Evolutionary conservation across 108 stramenopile genomes (phyloP).

Genomic region (Seminavis robusta): DNA sequence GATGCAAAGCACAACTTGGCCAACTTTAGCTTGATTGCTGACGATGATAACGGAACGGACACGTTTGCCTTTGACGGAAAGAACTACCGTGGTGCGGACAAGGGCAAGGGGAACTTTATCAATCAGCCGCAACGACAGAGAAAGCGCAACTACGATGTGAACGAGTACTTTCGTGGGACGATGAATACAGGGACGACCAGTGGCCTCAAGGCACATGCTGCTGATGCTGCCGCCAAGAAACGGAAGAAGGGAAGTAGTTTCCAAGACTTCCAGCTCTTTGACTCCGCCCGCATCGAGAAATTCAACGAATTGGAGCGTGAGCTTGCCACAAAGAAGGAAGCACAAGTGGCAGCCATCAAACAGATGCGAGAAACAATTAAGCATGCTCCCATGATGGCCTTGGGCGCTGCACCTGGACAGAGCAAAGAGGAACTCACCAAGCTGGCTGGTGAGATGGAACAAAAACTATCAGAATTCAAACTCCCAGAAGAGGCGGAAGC

Average conservation of each 20-base stretch:
- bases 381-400: slow-evolving; percentile 20
- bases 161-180: no score
- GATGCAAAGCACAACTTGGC: slow-evolving; percentile 96
- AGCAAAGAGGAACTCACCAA: slow-evolving; percentile 27
- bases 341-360: slow-evolving; percentile 60
- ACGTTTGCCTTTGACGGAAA: slow-evolving; percentile 91
- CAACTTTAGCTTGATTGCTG: slow-evolving; percentile 86
- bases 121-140: slow-evolving; percentile 94
- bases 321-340: slow-evolving; percentile 64
- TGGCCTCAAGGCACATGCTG: slow-evolving; percentile 72
- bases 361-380: slow-evolving; percentile 60
- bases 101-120: slow-evolving; percentile 79
- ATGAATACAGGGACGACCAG: slow-evolving; percentile 46
- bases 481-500: slow-evolving; percentile 48
- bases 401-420: slow-evolving; percentile 2
- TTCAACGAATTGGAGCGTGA: slow-evolving; percentile 75
- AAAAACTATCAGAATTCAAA: slow-evolving; percentile 42
- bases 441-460: slow-evolving; percentile 59
- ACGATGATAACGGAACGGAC: slow-evolving; percentile 72
- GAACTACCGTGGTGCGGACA: slow-evolving; percentile 79
- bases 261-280: slow-evolving; percentile 95
- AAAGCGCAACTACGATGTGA: slow-evolving; percentile 96
- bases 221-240: slow-evolving; percentile 76
- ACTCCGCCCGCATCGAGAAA: slow-evolving; percentile 72
- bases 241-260: slow-evolving; percentile 82